Evolutionary conservation across 202 grass and related monocot species (phyloP).

Genomic region (Zizania palustris): DNA sequence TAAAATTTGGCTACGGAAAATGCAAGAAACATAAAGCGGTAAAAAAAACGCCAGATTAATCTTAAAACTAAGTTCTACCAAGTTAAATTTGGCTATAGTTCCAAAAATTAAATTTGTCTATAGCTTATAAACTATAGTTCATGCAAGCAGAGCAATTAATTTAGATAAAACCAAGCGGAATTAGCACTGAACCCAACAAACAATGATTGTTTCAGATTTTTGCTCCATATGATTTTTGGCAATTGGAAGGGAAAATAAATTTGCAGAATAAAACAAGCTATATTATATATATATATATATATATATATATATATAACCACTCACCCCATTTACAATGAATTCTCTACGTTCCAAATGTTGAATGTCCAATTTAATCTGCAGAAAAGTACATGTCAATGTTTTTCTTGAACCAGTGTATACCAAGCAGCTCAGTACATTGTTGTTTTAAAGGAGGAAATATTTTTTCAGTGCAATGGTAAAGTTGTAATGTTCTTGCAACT

Average conservation of each 20-base stretch:
- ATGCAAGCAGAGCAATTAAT: no score
- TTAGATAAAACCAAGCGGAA: no score
- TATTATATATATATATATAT: no score
- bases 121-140: no score
- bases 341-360: no score
- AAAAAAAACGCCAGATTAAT: no score
- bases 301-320: not conserved
- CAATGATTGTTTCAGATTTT: not conserved
- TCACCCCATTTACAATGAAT: not conserved
- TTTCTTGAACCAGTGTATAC: not conserved
- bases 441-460: no score
- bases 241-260: not conserved
- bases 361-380: not conserved
- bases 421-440: not conserved
- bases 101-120: no score
- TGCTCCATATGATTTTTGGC: not conserved
- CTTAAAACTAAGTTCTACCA: no score
- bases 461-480: conserved; percentile 5
- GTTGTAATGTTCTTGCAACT: conserved; percentile 11
- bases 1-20: no score
- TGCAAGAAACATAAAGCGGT: no score
- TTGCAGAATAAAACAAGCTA: not conserved
- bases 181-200: not conserved
- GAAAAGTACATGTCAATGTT: not conserved
- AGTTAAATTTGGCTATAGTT: no score